A percentile compares a stretch with the other conserved stretches of the same genome.
Conservation (phyloP, 768 basidiomycete genomes). For the Lentinula raphanica region DNA sequence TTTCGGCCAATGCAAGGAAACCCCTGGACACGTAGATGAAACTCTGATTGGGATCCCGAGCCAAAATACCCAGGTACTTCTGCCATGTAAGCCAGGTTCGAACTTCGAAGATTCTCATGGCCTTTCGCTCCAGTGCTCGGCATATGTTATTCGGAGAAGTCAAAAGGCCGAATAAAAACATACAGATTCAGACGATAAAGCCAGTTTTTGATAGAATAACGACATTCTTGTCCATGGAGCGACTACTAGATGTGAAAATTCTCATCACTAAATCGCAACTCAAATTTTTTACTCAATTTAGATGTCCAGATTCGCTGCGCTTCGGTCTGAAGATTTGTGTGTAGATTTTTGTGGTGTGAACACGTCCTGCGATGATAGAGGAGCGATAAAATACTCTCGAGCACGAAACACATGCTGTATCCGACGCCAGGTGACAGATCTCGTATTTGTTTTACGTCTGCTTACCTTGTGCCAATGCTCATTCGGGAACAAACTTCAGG, state of each 20-base stretch:
- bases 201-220: background rate
- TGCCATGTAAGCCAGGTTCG: too few relatives aligned
- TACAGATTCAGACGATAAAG: background rate
- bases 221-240: background rate
- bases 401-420: background rate
- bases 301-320: background rate
- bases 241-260: background rate
- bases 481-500: background rate
- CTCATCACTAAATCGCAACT: background rate
- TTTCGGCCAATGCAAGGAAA: background rate
- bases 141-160: background rate
- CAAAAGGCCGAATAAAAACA: background rate
- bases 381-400: too few relatives aligned
- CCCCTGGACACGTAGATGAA: background rate
- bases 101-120: background rate
- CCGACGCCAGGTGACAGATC: too few relatives aligned
- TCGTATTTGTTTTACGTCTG: too few relatives aligned
- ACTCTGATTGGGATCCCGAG: too few relatives aligned
- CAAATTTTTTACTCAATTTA: background rate
- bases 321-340: background rate
- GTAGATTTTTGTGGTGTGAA: background rate
- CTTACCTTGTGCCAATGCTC: too few relatives aligned
- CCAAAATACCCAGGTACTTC: too few relatives aligned
- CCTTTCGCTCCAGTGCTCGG: background rate
- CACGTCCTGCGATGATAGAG: too few relatives aligned